These are phyloP conservation scores for Huntiella decipiens DNA, from an alignment of 2,329 filamentous ascomycete genomes.

Conservation along the genomic window DNA sequence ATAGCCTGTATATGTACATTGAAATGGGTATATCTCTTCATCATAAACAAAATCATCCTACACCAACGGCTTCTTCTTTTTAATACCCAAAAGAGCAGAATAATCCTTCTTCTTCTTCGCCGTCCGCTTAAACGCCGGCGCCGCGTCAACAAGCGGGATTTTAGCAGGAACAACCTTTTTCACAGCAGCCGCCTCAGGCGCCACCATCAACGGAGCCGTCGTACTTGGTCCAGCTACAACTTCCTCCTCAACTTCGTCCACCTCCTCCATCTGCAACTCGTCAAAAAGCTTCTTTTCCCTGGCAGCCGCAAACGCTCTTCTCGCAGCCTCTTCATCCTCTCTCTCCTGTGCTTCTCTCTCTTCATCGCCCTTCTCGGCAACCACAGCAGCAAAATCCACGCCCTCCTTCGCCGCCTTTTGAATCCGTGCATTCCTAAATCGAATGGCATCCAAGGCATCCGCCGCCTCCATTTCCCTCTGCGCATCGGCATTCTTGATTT, in stretches of 20 bases:
- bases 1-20: too few species aligned
- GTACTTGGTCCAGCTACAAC: not conserved
- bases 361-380: constrained; percentile 35
- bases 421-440: constrained; percentile 73
- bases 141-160: constrained; percentile 9
- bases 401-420: constrained; percentile 56
- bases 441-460: constrained; percentile 86
- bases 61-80: constrained; percentile 53
- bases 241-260: constrained; percentile 9
- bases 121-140: constrained; percentile 44
- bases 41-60: constrained; percentile 16
- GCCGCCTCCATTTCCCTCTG: constrained; percentile 93
- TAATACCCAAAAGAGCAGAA: constrained; percentile 59
- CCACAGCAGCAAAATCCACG: constrained; percentile 34
- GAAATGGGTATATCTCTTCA: too few species aligned
- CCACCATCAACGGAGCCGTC: constrained; percentile 2
- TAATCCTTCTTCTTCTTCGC: constrained; percentile 80
- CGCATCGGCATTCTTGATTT: constrained; percentile 82
- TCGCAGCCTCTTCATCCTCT: constrained; percentile 70
- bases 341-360: constrained; percentile 48
- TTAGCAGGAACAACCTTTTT: constrained; percentile 13
- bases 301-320: constrained; percentile 52
- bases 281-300: constrained; percentile 34
- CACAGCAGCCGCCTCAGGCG: constrained; percentile 12
- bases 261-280: constrained; percentile 25